Evolutionary conservation across 306 rosid species (phyloP).

Genomic region (Ochetophila trinervis): DNA sequence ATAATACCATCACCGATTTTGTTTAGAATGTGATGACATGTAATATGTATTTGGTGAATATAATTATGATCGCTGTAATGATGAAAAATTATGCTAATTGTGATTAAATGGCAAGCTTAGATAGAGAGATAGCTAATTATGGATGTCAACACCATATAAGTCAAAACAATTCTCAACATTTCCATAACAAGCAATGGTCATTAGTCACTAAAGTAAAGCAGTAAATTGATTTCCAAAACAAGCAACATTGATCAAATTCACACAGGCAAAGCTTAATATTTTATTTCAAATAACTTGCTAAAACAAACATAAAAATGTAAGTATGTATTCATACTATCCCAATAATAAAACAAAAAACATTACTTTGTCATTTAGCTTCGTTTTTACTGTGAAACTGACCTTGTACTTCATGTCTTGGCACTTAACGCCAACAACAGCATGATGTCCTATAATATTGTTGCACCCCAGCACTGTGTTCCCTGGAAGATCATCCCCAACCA

Average conservation of each 20-base stretch:
- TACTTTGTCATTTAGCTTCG: too few species aligned
- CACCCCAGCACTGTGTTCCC: conserved; percentile 71
- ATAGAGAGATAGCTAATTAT: background rate
- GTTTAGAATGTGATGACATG: background rate
- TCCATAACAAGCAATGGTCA: too few species aligned
- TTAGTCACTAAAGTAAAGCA: too few species aligned
- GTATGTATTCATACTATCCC: too few species aligned
- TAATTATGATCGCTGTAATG: background rate
- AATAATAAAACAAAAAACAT: too few species aligned
- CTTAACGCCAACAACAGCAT: conserved; percentile 81
- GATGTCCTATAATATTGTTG: conserved; percentile 78
- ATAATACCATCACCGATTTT: background rate
- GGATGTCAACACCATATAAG: too few species aligned
- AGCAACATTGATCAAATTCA: too few species aligned
- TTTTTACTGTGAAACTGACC: conserved; percentile 36
- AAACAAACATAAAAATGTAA: too few species aligned
- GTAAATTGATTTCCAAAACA: too few species aligned
- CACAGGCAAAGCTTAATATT: too few species aligned
- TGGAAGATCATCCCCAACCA: conserved; percentile 87
- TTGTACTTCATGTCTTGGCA: conserved; percentile 88
- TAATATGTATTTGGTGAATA: background rate
- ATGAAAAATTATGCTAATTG: background rate
- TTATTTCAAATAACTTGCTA: too few species aligned
- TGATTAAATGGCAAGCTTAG: background rate
- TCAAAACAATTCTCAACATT: too few species aligned